Conservation (phyloP, 306 rosid genomes). For the Myrica gale region DNA sequence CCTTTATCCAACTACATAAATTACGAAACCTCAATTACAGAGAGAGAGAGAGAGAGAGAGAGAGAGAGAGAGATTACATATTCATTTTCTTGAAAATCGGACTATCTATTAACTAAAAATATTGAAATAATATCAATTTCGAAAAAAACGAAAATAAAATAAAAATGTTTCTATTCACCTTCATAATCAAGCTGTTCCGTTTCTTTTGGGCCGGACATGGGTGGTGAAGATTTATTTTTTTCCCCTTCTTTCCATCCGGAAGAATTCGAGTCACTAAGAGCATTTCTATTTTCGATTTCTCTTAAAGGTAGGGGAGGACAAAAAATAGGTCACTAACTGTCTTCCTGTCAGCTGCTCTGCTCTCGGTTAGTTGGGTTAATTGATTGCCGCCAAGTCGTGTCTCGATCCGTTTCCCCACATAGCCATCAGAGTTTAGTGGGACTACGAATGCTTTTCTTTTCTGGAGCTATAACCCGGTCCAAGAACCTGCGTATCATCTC, state of each 20-base stretch:
- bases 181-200: neutral
- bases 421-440: slow-evolving; percentile 8
- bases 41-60: neutral
- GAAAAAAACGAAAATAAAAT: slow-evolving; percentile 4
- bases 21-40: too few relatives aligned
- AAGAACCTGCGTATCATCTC: slow-evolving; percentile 86
- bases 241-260: neutral
- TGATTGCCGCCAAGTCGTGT: slow-evolving; percentile 31
- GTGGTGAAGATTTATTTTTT: too few relatives aligned
- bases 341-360: slow-evolving; percentile 48
- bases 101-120: too few relatives aligned
- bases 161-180: slow-evolving; percentile 16
- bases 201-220: too few relatives aligned
- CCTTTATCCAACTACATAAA: neutral
- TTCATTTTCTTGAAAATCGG: neutral
- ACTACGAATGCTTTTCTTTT: slow-evolving; percentile 35
- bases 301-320: neutral
- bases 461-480: slow-evolving; percentile 36
- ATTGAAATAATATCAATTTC: neutral
- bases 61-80: neutral
- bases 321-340: slow-evolving; percentile 38
- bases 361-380: slow-evolving; percentile 54
- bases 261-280: neutral
- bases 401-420: slow-evolving; percentile 4
- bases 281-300: neutral